Conservation (phyloP, 2,329 filamentous ascomycete species). For the Aureobasidium sp. region DNA sequence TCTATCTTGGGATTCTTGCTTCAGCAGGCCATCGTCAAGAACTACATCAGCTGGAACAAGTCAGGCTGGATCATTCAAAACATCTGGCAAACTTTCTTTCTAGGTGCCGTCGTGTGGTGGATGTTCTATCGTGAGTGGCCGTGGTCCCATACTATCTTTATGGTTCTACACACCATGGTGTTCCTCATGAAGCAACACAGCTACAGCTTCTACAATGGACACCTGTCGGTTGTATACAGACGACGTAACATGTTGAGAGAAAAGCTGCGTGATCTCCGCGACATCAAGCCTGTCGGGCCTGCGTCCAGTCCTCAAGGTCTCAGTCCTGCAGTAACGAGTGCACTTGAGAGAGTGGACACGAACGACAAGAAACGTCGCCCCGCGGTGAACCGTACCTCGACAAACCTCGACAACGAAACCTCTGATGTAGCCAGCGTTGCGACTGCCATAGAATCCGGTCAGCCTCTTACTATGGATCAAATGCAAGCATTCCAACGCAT, state of each 20-base stretch:
- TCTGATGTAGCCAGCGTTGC: conserved; percentile 56
- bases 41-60: conserved; percentile 60
- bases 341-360: conserved; percentile 17
- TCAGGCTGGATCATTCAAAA: conserved; percentile 69
- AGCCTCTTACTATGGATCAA: conserved; percentile 56
- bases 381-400: conserved; percentile 34
- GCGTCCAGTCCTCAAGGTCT: conserved; percentile 27
- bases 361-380: conserved; percentile 24
- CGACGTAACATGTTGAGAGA: conserved; percentile 37
- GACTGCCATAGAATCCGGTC: conserved; percentile 53
- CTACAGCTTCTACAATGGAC: conserved; percentile 72
- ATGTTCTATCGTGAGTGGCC: conserved; percentile 69
- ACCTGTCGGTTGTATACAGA: conserved; percentile 53
- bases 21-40: conserved; percentile 53
- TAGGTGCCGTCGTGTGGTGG: conserved; percentile 56
- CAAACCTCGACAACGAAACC: conserved; percentile 40
- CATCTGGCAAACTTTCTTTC: conserved; percentile 62
- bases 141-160: conserved; percentile 76
- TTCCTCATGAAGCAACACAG: conserved; percentile 83
- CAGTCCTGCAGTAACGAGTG: conserved; percentile 7
- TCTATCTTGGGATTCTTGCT: conserved; percentile 60
- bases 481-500: conserved; percentile 57
- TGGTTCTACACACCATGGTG: conserved; percentile 64
- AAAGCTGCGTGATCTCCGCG: conserved; percentile 53
- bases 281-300: conserved; percentile 39